Percentiles rank a stretch among this genome's conserved stretches.
Conservation (phyloP, 306 rosid genomes). For the Trifolium dubium region DNA sequence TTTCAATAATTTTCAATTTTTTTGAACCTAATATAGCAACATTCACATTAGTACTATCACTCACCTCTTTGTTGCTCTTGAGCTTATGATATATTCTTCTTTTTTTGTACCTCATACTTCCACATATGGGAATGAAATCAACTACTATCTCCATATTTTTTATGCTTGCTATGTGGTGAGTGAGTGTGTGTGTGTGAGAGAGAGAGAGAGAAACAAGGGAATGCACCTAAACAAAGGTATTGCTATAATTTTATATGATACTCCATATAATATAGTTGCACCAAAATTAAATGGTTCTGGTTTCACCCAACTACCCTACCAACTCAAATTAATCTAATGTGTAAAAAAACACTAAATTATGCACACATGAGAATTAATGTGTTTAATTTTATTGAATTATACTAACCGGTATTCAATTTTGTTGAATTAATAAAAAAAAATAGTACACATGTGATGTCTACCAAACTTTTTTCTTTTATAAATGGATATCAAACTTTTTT, state of each 20-base stretch:
- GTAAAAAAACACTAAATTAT: not conserved
- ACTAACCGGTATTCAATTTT: too few relatives aligned
- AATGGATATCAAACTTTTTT: too few relatives aligned
- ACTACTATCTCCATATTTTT: constrained; percentile 37
- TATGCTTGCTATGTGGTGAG: not conserved
- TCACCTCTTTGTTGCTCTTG: constrained; percentile 40
- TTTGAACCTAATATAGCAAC: constrained; percentile 12
- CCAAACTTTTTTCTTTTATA: too few relatives aligned
- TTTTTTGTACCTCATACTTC: constrained; percentile 43
- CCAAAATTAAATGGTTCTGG: not conserved
- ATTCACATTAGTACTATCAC: constrained; percentile 15
- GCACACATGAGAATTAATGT: too few relatives aligned
- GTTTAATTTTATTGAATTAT: too few relatives aligned
- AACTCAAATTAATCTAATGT: not conserved
- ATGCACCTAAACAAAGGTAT: not conserved
- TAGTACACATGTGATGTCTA: too few relatives aligned
- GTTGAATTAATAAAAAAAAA: too few relatives aligned
- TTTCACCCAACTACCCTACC: not conserved
- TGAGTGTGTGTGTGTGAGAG: not conserved
- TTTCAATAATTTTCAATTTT: constrained; percentile 28
- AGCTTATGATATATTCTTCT: constrained; percentile 52
- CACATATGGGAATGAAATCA: constrained; percentile 34
- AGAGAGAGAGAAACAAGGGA: not conserved
- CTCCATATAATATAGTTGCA: not conserved
- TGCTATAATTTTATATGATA: not conserved